Conservation (phyloP, 2,329 filamentous ascomycete species). For the Cytospora schulzeri region DNA sequence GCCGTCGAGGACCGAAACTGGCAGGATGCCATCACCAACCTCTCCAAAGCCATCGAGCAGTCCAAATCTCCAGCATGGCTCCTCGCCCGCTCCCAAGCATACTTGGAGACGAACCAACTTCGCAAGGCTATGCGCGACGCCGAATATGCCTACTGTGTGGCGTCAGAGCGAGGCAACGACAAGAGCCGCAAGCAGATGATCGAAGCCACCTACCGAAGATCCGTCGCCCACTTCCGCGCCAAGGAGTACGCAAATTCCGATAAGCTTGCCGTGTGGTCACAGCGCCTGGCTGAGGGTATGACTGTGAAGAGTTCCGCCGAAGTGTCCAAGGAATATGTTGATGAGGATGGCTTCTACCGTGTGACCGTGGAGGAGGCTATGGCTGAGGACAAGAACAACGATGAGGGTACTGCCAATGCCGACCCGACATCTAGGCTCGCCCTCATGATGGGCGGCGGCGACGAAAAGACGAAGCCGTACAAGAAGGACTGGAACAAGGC, state of each 20-base stretch:
- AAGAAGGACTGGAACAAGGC: slow-evolving; percentile 45
- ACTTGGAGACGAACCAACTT: slow-evolving; percentile 64
- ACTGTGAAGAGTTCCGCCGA: slow-evolving; percentile 40
- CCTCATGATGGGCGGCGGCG: slow-evolving; percentile 27
- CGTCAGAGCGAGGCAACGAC: slow-evolving; percentile 65
- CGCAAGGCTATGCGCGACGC: slow-evolving; percentile 70
- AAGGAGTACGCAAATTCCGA: slow-evolving; percentile 75
- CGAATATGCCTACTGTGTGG: slow-evolving; percentile 64
- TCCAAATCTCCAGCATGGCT: slow-evolving; percentile 76
- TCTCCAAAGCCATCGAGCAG: slow-evolving; percentile 66
- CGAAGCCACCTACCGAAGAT: slow-evolving; percentile 80
- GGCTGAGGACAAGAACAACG: slow-evolving; percentile 28
- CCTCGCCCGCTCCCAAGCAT: slow-evolving; percentile 77
- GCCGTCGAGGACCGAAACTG: slow-evolving; percentile 67
- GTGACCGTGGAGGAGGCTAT: slow-evolving; percentile 40
- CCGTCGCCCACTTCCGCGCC: slow-evolving; percentile 71
- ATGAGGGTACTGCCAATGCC: slow-evolving; percentile 12
- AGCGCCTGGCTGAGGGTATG: slow-evolving; percentile 45
- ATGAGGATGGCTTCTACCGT: slow-evolving; percentile 52
- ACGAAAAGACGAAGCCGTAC: slow-evolving; percentile 31
- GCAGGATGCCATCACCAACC: slow-evolving; percentile 66
- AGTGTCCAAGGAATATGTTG: slow-evolving; percentile 36
- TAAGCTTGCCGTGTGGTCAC: slow-evolving; percentile 65
- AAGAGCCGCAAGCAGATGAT: slow-evolving; percentile 67
- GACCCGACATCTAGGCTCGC: slow-evolving; percentile 19